Base-by-base conservation (phyloP, 306 rosid species). In the Lupinus albus region DNA sequence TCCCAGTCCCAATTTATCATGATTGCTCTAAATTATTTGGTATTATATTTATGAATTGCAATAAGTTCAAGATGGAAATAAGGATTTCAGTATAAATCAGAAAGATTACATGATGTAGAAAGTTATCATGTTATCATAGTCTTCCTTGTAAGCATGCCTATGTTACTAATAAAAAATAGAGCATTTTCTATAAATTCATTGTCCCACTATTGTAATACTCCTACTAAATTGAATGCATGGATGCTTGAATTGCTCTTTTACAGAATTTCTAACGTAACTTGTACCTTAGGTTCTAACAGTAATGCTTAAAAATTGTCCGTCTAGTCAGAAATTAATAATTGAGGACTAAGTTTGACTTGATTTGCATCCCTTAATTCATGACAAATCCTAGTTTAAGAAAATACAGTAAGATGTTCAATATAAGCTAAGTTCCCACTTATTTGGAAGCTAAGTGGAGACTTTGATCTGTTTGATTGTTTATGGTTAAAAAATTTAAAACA, bases 311-410 rank as follows among this genome's bases (percentile, higher is more conserved):
- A 73, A 54, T 21, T 51, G 8, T 45, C 28, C 17, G 47, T 65
- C 42, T 50, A 8, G 41, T 1, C 28, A 47, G 62, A 48, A 38
- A 51, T 61, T 44, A 8, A 7, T 63, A 54, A 41, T 70, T 2
- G 42, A 39, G n/a, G 32, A 68, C 41, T 13, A 68, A 69, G 54
- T 46, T 70, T 63, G 61, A 46, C 67, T 10, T 61, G 36, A 53
- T 55, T 61, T 50, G 1, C 13, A 63, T 6, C 64, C 11, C 12
- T 1, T 35, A 18, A 55, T 64, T 55, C 41, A 47, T 15, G 68
- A 12, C 20, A 13, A 68, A 21, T 36, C 52, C 7, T 58, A 50
- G 12, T 14, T 44, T 30, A 28, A 36, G 73, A 28, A 50, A 56
- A 38, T 38, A 38, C 44, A 17, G 11, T 51, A 11, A 11, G 10